These are phyloP conservation scores for Huntiella omanensis DNA, from an alignment of 2,329 filamentous ascomycete species.

Conservation along the genomic window DNA sequence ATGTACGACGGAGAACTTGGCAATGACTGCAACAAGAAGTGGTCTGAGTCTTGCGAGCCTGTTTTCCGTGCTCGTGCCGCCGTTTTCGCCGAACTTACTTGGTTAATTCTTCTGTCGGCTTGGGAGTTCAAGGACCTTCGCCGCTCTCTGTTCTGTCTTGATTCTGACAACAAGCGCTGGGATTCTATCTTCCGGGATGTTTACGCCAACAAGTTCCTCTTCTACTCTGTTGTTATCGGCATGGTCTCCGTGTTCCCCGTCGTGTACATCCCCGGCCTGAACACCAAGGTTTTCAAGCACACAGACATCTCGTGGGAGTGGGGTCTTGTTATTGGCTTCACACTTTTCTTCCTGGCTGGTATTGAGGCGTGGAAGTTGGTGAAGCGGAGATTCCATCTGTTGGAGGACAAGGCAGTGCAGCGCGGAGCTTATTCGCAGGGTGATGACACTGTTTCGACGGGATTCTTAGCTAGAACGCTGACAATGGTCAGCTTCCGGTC, in stretches of 20 bases:
- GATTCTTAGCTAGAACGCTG: slow-evolving; percentile 25
- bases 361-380: slow-evolving; percentile 54
- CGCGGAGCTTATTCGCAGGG: slow-evolving; percentile 34
- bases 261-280: slow-evolving; percentile 55
- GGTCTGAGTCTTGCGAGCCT: slow-evolving; percentile 33
- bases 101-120: slow-evolving; percentile 53
- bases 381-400: slow-evolving; percentile 38
- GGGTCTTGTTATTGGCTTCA: slow-evolving; percentile 45
- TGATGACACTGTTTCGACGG: slow-evolving; percentile 22
- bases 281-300: slow-evolving; percentile 55
- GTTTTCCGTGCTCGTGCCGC: slow-evolving; percentile 55
- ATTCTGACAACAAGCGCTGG: slow-evolving; percentile 29
- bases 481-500: slow-evolving; percentile 33
- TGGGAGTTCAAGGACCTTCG: slow-evolving; percentile 64
- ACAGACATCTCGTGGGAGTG: slow-evolving; percentile 56
- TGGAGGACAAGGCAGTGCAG: slow-evolving; percentile 32
- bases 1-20: slow-evolving; percentile 37
- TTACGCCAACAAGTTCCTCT: slow-evolving; percentile 51
- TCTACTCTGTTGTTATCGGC: slow-evolving; percentile 44
- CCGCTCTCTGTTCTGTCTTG: slow-evolving; percentile 51
- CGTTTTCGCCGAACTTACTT: slow-evolving; percentile 55
- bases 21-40: slow-evolving; percentile 41
- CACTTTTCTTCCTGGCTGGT: slow-evolving; percentile 44
- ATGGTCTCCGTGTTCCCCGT: slow-evolving; percentile 45
- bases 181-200: slow-evolving; percentile 43